Evolutionary conservation across 306 rosid genomes (phyloP), one percentile per base, ranked within the genome.

Genomic region (Arachis stenosperma): DNA sequence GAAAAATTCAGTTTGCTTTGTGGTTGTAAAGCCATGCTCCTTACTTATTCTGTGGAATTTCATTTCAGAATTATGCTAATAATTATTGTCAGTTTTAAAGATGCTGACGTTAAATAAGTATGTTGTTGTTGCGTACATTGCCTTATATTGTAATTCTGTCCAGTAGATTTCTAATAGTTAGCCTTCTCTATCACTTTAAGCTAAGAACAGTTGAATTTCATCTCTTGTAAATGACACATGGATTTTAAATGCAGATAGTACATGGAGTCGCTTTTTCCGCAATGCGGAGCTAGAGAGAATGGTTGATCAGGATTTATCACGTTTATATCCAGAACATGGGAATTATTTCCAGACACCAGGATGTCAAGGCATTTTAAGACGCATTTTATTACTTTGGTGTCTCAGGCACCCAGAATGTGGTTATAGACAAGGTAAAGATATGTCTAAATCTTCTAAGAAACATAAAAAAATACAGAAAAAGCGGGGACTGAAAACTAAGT

Each of bases 241-340:
- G 54, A 65, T 53, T 67, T 47, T 59, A 44, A 67, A 43, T 82
- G 84, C 90, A 95, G 99, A 95, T 80, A 95, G 99, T 86, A 86
- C 92, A 46, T 95, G 99, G 99, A 84, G 99, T 79, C 99, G 93
- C 46, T 91, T 95, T 86, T 95, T 95, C 59, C 92, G 97, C 53
- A 91, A 79, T 81, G 99, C 92, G 0, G 98, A 95, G 84, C 85
- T 95, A 80, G 98, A 92, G 87, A 92, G 87, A 83, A 88, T 92
- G 96, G 99, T 95, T 82, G 97, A 91, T 71, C 97, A 91, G 82
- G 99, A 95, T 83, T 87, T 95, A 59, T 90, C 99, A 33, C 96
- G 99, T 33, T 76, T 95, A 70, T 95, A 91, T 76, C 99, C 99
- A 14, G 99, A 95, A 78, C 96, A 84, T 70, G 99, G 92, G 50